Evolutionary conservation across 2,329 filamentous ascomycete genomes (phyloP).

Genomic region (Fusarium nisikadoi): DNA sequence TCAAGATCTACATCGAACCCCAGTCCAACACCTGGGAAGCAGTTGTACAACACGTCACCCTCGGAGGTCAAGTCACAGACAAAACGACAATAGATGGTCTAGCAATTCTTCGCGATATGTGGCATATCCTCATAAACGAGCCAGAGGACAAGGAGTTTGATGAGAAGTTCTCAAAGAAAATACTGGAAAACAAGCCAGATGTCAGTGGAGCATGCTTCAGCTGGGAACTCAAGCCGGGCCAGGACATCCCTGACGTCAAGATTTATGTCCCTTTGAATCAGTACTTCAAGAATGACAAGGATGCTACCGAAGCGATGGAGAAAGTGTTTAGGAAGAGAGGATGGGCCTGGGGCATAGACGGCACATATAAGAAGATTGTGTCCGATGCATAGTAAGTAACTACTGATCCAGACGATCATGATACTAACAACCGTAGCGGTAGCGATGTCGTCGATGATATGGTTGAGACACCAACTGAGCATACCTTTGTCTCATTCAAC

Average conservation of each 20-base stretch:
- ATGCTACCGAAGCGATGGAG: conserved; percentile 11
- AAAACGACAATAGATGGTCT: conserved; percentile 38
- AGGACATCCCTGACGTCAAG: conserved; percentile 40
- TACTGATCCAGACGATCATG: accelerated
- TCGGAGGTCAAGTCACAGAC: conserved; percentile 37
- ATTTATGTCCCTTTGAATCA: conserved; percentile 44
- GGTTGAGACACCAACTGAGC: conserved; percentile 3
- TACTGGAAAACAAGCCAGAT: conserved; percentile 15
- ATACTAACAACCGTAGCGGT: conserved; percentile 10
- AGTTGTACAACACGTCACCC: conserved; percentile 40
- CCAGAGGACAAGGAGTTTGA: conserved; percentile 22
- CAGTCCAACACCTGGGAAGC: conserved; percentile 40
- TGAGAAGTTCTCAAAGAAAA: conserved; percentile 20
- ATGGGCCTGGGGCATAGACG: conserved; percentile 24
- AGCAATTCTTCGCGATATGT: conserved; percentile 36
- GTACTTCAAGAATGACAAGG: conserved; percentile 28
- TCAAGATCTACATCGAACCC: conserved; percentile 43
- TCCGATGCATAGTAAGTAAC: conserved; percentile 17
- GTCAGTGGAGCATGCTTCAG: conserved; percentile 41
- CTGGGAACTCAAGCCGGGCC: conserved; percentile 42
- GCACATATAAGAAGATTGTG: conserved; percentile 22
- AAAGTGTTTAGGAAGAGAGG: conserved; percentile 25
- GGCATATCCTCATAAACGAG: conserved; percentile 43
- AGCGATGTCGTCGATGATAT: conserved; percentile 2
- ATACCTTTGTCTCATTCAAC: conserved; percentile 25